These are phyloP conservation scores for Piper longum DNA, from an alignment of 164 flowering plant species.

Conservation along the genomic window DNA sequence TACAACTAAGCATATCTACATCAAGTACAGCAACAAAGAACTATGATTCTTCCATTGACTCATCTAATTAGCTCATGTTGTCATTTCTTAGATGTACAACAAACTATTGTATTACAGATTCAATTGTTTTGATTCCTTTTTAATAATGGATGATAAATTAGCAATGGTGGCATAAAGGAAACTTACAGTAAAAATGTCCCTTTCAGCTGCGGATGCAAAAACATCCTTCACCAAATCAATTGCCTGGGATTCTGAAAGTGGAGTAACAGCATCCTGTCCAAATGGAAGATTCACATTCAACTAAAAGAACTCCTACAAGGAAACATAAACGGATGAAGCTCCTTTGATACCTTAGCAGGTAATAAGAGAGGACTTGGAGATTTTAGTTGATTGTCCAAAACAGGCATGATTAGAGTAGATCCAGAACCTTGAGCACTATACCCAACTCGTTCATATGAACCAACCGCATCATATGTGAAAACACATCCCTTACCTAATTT, in stretches of 20 bases:
- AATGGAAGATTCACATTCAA: not conserved
- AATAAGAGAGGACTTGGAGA: constrained; percentile 93
- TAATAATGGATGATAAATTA: too few species aligned
- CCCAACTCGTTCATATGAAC: constrained; percentile 95
- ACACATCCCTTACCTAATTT: constrained; percentile 87
- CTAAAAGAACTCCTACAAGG: not conserved
- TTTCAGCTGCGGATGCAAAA: constrained; percentile 96
- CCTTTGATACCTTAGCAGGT: constrained; percentile 51
- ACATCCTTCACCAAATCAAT: constrained; percentile 87
- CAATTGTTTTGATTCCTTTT: too few species aligned
- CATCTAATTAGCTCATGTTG: too few species aligned
- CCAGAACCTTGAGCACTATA: constrained; percentile 97
- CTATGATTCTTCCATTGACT: too few species aligned
- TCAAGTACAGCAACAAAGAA: too few species aligned
- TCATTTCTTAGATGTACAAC: too few species aligned
- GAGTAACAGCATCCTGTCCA: constrained; percentile 92
- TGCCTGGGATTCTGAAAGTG: constrained; percentile 72
- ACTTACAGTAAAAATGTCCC: constrained; percentile 92
- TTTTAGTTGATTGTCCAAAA: constrained; percentile 87
- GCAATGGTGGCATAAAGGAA: not conserved
- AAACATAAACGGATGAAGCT: not conserved
- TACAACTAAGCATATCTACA: too few species aligned
- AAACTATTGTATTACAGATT: too few species aligned
- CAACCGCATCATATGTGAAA: constrained; percentile 97
- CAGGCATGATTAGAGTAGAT: constrained; percentile 80